These are phyloP conservation scores for Xerocomellus amylosporus DNA, from an alignment of 768 basidiomycete species.

Conservation along the genomic window DNA sequence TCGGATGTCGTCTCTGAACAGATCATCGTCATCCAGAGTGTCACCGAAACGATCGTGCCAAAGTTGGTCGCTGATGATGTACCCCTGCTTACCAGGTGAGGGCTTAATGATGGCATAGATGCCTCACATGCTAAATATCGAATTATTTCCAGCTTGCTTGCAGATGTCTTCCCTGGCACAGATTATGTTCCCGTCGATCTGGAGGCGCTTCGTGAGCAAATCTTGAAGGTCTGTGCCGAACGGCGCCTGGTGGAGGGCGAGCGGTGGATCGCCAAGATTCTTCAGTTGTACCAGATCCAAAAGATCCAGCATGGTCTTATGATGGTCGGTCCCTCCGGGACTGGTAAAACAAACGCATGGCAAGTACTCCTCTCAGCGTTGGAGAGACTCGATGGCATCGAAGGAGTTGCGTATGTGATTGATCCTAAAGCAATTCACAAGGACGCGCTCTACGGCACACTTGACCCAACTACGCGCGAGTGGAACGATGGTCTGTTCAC, in stretches of 20 bases:
- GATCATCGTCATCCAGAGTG: slow-evolving; percentile 96
- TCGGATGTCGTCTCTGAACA: slow-evolving; percentile 84
- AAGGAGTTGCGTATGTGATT: slow-evolving; percentile 94
- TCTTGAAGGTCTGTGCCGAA: slow-evolving; percentile 82
- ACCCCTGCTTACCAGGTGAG: slow-evolving; percentile 85
- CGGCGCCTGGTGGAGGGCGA: slow-evolving; percentile 83
- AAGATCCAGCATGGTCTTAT: slow-evolving; percentile 99
- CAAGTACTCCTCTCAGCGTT: slow-evolving; percentile 87
- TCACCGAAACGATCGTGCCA: slow-evolving; percentile 97
- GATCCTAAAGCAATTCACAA: slow-evolving; percentile 99
- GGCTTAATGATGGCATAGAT: not conserved
- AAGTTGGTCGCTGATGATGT: slow-evolving; percentile 98
- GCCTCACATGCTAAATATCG: not conserved
- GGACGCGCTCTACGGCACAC: slow-evolving; percentile 93
- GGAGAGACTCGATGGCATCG: slow-evolving; percentile 85
- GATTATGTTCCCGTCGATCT: slow-evolving; percentile 89
- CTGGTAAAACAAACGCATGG: slow-evolving; percentile 97
- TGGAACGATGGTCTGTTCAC: slow-evolving; percentile 99
- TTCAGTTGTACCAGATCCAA: slow-evolving; percentile 98
- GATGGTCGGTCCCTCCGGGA: slow-evolving; percentile 99
- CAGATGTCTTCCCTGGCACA: slow-evolving; percentile 97
- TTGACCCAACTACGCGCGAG: slow-evolving; percentile 95
- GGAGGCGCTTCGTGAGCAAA: slow-evolving; percentile 79
- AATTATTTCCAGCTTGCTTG: slow-evolving; percentile 60
- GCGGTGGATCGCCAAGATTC: slow-evolving; percentile 90